Evolutionary conservation across 768 basidiomycete species (phyloP), one percentile per base, ranked within the genome.

Genomic region (Lactarius evosmus): DNA sequence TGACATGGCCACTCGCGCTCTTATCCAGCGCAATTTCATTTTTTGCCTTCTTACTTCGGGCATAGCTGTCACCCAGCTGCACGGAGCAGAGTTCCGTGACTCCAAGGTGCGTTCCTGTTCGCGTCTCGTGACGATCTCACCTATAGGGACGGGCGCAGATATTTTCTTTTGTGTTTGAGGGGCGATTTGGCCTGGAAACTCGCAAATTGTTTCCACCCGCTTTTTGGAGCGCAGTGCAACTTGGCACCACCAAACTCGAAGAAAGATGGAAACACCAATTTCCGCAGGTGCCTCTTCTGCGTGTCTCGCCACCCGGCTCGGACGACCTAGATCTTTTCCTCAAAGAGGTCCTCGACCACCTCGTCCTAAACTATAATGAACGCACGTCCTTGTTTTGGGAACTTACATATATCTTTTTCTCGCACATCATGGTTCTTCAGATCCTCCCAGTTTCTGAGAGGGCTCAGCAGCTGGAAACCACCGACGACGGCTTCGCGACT

Each of bases 1-100:
- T 1, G 67, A 67, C 46, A 58, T 65, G 7, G 61, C 71, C 1
- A 73, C 70, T 32, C 72, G 75, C 25, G 72, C 79, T 17, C 74
- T 88, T 2, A 67, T 73, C 5, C 83, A 86, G 60, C 77, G 86
- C 5, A 46, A 72, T 1, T 82, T 86, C 65, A 66, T 89, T 1
- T 82, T 78, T 41, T 70, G 77, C 25, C 72, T 88, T 2, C 72
- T 87, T 0, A 68, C 75, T n/a, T 75, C 74, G 14, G 82, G 83
- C 4, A 66, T 87, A 14, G 75, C 85, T 0, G 77, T 86, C 7
- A 77, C 82, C 0, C 71, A 82, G 8, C 73, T 90, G 22, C 77
- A 78, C 36, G 83, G 82, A 0, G 77, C 81, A 1, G 82, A 83
- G 66, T 88, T 85, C 67, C 79, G 80, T 46, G 86, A 89, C 67